Evolutionary conservation across 1,139 yeast species (phyloP), one percentile per base, ranked within the genome.

Genomic region (Yamadazyma diospyri): DNA sequence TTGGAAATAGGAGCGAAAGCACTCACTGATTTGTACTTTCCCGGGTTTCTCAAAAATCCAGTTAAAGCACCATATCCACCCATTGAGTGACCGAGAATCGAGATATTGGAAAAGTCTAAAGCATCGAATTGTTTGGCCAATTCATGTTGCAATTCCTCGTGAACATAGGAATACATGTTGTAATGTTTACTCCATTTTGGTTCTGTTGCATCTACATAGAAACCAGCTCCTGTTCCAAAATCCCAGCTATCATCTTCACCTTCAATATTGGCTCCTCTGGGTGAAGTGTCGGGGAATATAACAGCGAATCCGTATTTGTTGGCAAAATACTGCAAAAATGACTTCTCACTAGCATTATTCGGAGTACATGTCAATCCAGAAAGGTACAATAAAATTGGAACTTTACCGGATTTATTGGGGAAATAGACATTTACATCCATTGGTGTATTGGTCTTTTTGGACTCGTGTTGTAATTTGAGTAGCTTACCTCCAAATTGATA

Each of bases 311-410:
- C 95, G 51, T 77, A 76, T 51, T 82, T 74, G 43, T 80, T 74
- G 7, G 96, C 96, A 57, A 79, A 81, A 39, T 80, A 76, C 50
- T 83, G 92, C 64, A 94, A 76, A 48, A 79, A 85, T 1, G 97
- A 95, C 72, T 92, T 92, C 52, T 92, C 98, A n/a, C 86, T 70
- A 37, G 95, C 95, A 55, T 89, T 92, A 60, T 86, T 79, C 27
- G 97, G 97, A 1, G 95, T 81, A 56, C 97, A 92, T 1, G 97
- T 87, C 47, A 92, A 71, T 1, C 98, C 98, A 3, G 96, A 83
- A 20, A 92, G 72, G 55, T 81, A 92, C 42, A 84, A 57, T 40
- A 92, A 57, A 0, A 85, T 87, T 1, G 98, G 97, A 13, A 81
- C 59, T 29, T 62, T 56, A 3, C 50, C 30, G 1, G 55, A 41